Evolutionary conservation across 257 asterid genomes (phyloP).

Genomic region (Capsicum rhomboideum): DNA sequence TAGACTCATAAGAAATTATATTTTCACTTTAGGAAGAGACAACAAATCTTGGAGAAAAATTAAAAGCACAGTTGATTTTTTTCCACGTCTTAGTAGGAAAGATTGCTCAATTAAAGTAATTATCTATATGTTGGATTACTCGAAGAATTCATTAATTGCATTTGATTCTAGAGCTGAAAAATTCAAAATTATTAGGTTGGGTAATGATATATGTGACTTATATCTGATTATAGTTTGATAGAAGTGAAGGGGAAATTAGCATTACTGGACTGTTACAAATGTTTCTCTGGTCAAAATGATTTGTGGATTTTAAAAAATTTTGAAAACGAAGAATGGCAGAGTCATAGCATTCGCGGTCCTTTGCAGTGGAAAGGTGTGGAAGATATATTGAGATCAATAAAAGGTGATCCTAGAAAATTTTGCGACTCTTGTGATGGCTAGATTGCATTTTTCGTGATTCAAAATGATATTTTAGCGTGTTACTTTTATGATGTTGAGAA

Average conservation of each 20-base stretch:
- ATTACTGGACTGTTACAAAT: neutral
- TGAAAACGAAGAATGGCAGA: neutral
- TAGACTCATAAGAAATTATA: neutral
- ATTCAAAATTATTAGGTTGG: neutral
- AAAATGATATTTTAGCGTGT: neutral
- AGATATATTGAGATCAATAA: neutral
- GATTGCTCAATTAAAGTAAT: neutral
- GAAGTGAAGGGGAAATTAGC: neutral
- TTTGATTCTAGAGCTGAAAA: neutral
- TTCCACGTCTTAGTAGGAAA: neutral
- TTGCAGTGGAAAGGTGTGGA: neutral
- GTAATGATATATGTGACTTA: neutral
- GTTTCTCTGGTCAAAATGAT: neutral
- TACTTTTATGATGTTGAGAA: neutral
- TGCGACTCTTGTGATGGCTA: too few species aligned
- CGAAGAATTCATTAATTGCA: neutral
- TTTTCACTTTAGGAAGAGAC: neutral
- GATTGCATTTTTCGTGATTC: neutral
- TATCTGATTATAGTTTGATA: neutral
- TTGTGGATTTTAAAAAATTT: neutral
- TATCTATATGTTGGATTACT: neutral
- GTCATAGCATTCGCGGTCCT: neutral
- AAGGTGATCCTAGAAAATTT: too few species aligned
- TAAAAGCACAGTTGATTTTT: neutral
- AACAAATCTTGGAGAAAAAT: neutral